Evolutionary conservation across 2,329 filamentous ascomycete species (phyloP).

Genomic region (Fragosphaeria purpurea): DNA sequence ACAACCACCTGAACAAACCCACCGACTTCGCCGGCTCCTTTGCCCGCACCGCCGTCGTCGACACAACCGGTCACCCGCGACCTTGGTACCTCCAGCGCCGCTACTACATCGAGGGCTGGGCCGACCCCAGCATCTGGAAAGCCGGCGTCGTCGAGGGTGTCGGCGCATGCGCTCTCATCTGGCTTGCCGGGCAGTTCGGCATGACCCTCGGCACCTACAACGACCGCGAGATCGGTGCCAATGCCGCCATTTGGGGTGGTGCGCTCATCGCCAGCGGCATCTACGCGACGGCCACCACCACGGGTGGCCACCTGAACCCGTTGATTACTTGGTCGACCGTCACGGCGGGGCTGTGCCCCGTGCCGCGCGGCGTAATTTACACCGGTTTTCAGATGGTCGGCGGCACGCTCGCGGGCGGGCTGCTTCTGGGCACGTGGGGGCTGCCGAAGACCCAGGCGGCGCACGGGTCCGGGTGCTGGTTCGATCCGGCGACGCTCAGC

Average conservation of each 20-base stretch:
- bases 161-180: conserved; percentile 20
- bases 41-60: background rate
- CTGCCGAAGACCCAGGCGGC: conserved; percentile 3
- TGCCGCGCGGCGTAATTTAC: conserved; percentile 37
- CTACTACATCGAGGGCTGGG: conserved; percentile 19
- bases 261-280: conserved; percentile 37
- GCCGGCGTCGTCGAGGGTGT: conserved; percentile 21
- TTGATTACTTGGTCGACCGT: conserved; percentile 43
- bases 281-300: conserved; percentile 36
- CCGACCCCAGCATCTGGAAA: conserved; percentile 17
- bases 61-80: background rate
- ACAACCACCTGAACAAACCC: no score
- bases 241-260: conserved; percentile 34
- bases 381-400: conserved; percentile 34
- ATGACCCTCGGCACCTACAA: conserved; percentile 20
- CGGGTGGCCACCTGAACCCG: conserved; percentile 43
- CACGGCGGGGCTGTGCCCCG: conserved; percentile 36
- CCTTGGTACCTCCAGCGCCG: conserved; percentile 18
- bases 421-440: conserved; percentile 27
- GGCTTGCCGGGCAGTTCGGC: conserved; percentile 21
- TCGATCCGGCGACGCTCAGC: conserved; percentile 2
- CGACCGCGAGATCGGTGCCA: conserved; percentile 18
- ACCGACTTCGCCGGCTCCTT: background rate
- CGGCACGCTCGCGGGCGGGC: conserved; percentile 31
- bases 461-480: conserved; percentile 13